Conservation (phyloP, 179 eudicot species). For the Actinidia chinensis region DNA sequence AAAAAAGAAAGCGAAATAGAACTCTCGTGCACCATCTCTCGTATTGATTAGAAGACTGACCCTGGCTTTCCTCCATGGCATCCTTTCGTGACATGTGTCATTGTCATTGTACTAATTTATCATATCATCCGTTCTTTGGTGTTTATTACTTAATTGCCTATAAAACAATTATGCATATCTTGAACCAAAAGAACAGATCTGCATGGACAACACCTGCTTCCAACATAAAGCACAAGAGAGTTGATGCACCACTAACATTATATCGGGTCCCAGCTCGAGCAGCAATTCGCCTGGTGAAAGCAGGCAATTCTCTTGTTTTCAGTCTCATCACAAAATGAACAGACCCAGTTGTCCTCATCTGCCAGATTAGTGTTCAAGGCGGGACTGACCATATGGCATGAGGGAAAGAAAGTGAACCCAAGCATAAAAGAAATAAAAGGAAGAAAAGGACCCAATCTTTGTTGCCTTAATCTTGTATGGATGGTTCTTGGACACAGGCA, state of each 20-base stretch:
- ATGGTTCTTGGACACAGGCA: neutral
- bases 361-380: constrained; percentile 17
- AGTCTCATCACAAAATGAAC: constrained; percentile 61
- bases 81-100: no score
- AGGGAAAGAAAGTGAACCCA: neutral
- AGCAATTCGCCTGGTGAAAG: constrained; percentile 68
- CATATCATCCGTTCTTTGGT: no score
- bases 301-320: constrained; percentile 70
- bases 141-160: no score
- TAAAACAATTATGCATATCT: no score
- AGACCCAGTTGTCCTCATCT: constrained; percentile 76
- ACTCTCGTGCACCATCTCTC: no score
- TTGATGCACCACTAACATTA: constrained; percentile 88
- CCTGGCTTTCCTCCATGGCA: no score
- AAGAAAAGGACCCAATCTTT: neutral
- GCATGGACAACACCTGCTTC: constrained; percentile 63
- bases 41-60: no score
- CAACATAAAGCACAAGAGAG: constrained; percentile 88
- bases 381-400: neutral
- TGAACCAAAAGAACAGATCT: neutral
- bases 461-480: neutral
- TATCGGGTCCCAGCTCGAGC: constrained; percentile 78
- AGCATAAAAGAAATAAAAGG: neutral
- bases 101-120: no score
- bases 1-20: no score